These are phyloP conservation scores for Coemansia sp. DNA, from an alignment of 192 early-diverging fungal genomes.

Conservation along the genomic window DNA sequence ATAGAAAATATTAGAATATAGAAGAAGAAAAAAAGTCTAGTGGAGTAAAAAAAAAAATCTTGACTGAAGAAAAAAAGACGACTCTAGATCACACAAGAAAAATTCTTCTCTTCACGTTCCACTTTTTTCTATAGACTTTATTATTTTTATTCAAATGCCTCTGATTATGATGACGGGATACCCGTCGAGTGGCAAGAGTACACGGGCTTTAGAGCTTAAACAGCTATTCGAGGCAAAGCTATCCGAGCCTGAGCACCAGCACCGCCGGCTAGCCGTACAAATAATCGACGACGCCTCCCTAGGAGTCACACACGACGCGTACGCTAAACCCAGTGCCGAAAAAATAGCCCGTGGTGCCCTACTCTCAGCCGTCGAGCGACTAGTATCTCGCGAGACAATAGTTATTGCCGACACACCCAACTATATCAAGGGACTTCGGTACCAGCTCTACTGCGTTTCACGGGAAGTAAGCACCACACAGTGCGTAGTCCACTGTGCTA, in stretches of 20 bases:
- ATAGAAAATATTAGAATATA: neutral
- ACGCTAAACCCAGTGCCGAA: slow-evolving; percentile 69
- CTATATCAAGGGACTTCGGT: slow-evolving; percentile 99
- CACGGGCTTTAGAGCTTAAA: slow-evolving; percentile 74
- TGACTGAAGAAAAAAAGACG: neutral
- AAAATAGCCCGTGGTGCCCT: slow-evolving; percentile 86
- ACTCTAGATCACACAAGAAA: neutral
- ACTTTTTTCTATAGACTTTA: neutral
- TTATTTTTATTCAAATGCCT: slow-evolving; percentile 68
- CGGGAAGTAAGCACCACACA: slow-evolving; percentile 85
- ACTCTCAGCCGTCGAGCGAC: slow-evolving; percentile 88
- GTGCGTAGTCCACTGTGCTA: slow-evolving; percentile 78
- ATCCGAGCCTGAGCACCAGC: slow-evolving; percentile 35
- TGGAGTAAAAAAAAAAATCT: neutral
- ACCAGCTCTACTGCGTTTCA: slow-evolving; percentile 92
- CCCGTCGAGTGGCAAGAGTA: slow-evolving; percentile 91
- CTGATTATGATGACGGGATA: slow-evolving; percentile 86
- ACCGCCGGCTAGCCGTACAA: slow-evolving; percentile 65
- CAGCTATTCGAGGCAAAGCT: slow-evolving; percentile 57
- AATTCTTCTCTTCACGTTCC: neutral
- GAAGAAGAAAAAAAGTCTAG: slow-evolving; percentile 1
- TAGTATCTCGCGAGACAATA: slow-evolving; percentile 79
- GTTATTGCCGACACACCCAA: slow-evolving; percentile 95
- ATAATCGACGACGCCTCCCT: slow-evolving; percentile 79
- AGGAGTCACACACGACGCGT: slow-evolving; percentile 63